Evolutionary conservation across 495 filamentous ascomycete genomes (phyloP).

Genomic region (Penicillium cataractarum): DNA sequence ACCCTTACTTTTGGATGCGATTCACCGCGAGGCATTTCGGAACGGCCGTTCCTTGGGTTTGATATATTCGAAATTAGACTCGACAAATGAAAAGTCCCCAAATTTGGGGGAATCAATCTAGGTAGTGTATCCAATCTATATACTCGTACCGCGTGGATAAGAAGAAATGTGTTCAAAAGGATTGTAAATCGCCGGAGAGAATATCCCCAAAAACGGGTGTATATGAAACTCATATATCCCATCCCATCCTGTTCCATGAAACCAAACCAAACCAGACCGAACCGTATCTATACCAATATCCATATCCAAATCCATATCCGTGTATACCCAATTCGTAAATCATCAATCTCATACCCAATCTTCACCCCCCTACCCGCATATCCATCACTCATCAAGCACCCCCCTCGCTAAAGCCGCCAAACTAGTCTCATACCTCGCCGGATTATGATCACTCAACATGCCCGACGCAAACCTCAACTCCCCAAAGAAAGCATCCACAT

Average conservation of each 20-base stretch:
- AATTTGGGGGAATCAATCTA: slow-evolving; percentile 2
- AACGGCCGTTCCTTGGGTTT: background rate
- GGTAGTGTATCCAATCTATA: slow-evolving; percentile 1
- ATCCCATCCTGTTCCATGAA: background rate
- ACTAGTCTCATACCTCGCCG: slow-evolving; percentile 70
- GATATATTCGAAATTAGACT: background rate
- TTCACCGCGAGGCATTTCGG: background rate
- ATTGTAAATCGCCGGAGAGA: background rate
- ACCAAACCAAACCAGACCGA: background rate
- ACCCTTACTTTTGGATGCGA: background rate
- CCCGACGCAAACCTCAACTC: slow-evolving; percentile 72
- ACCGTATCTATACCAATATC: background rate
- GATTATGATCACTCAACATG: slow-evolving; percentile 78
- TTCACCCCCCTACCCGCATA: background rate
- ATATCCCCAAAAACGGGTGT: background rate
- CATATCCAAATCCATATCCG: background rate
- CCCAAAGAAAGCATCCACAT: slow-evolving; percentile 68
- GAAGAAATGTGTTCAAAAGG: background rate
- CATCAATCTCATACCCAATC: slow-evolving; percentile 1
- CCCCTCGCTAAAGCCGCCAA: slow-evolving; percentile 57
- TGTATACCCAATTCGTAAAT: slow-evolving; percentile 13
- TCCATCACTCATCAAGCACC: slow-evolving; percentile 49
- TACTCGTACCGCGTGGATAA: background rate
- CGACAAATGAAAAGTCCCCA: background rate
- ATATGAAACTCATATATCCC: background rate